Conservation (phyloP, 129 eudicot species). For the Lonicera japonica region DNA sequence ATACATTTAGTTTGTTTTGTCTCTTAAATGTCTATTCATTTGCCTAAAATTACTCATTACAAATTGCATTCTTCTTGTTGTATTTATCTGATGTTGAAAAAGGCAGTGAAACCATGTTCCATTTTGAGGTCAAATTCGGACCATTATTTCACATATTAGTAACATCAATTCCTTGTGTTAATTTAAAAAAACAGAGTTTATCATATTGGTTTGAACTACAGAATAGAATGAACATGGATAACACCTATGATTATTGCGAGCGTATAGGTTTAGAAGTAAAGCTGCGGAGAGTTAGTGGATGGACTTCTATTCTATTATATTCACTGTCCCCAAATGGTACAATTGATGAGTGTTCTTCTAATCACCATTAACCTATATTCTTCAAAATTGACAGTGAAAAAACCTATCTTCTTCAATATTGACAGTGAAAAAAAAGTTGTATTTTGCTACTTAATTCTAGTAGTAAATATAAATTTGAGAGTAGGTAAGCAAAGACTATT, state of each 20-base stretch:
- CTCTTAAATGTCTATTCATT: too few relatives aligned
- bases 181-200: not conserved
- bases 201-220: slow-evolving; percentile 21
- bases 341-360: too few relatives aligned
- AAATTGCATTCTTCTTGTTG: slow-evolving; percentile 44
- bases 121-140: slow-evolving; percentile 27
- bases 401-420: too few relatives aligned
- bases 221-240: slow-evolving; percentile 48
- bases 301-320: slow-evolving; percentile 75
- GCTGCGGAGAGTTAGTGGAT: slow-evolving; percentile 64
- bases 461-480: too few relatives aligned
- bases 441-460: too few relatives aligned
- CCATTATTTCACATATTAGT: not conserved
- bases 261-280: slow-evolving; percentile 70
- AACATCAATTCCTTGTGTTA: not conserved
- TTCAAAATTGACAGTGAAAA: too few relatives aligned
- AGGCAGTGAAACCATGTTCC: slow-evolving; percentile 55
- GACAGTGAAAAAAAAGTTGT: too few relatives aligned
- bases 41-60: not conserved
- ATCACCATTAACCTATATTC: too few relatives aligned
- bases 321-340: slow-evolving; percentile 76
- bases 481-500: too few relatives aligned
- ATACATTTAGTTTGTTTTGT: too few relatives aligned
- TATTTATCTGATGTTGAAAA: slow-evolving; percentile 54
- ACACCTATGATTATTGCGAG: slow-evolving; percentile 37